phyloP scores from a whole-genome alignment of 2,329 filamentous ascomycete genomes.

The Diaporthe humulicola region DNA sequence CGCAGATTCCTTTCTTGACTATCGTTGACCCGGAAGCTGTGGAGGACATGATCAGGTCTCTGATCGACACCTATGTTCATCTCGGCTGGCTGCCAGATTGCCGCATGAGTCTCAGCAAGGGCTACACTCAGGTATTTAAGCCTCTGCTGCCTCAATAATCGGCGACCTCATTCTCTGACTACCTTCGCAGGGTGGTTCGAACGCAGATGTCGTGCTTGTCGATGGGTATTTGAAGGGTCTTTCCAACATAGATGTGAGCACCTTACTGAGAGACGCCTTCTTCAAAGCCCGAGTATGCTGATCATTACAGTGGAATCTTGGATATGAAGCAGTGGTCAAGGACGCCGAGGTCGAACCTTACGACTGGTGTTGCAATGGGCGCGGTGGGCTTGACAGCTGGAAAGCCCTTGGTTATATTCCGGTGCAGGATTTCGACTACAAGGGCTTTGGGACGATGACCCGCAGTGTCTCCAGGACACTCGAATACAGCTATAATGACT shows the following conservation, averaged over 20 bases:
- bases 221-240: slow-evolving; percentile 79
- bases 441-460: slow-evolving; percentile 77
- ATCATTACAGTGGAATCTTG: slow-evolving; percentile 69
- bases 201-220: slow-evolving; percentile 77
- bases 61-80: slow-evolving; percentile 78
- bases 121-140: slow-evolving; percentile 74
- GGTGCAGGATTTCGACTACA: slow-evolving; percentile 74
- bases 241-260: slow-evolving; percentile 61
- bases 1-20: slow-evolving; percentile 77
- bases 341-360: slow-evolving; percentile 79
- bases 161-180: background rate
- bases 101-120: slow-evolving; percentile 76
- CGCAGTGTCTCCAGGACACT: slow-evolving; percentile 79
- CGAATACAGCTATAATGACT: slow-evolving; percentile 86
- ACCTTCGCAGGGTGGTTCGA: slow-evolving; percentile 73
- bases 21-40: slow-evolving; percentile 75
- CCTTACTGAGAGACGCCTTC: slow-evolving; percentile 15
- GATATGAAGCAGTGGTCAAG: slow-evolving; percentile 78
- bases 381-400: slow-evolving; percentile 80
- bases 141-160: slow-evolving; percentile 42
- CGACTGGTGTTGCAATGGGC: slow-evolving; percentile 78
- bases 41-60: slow-evolving; percentile 75
- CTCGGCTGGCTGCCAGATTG: slow-evolving; percentile 78
- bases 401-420: slow-evolving; percentile 80
- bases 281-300: no score